Base-by-base conservation (phyloP, 441 rosid genomes). In the Caryocar brasiliense region DNA sequence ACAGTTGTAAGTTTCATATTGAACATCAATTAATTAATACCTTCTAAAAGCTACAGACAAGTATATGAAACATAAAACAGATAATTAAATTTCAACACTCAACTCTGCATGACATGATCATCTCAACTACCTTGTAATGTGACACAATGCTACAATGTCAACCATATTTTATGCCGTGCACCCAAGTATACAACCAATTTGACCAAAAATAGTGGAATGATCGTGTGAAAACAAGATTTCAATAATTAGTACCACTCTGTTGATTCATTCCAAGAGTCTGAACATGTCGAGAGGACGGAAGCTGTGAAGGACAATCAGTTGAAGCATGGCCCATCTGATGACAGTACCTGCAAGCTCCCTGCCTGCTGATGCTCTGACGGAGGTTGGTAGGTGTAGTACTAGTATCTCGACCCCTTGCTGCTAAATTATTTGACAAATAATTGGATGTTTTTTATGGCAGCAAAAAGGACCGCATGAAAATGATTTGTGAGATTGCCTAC, bases 261-360 rank as follows among this genome's bases (percentile, higher is more conserved):
- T 59, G 66, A 65, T 62, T 69, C 44, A 39, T 58, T 56, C 70
- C 73, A 39, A 24, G 67, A 50, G 79, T 24, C 42, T 59, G 73
- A 74, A 67, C 62, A 64, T 44, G 74, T 54, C 60, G 77, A 34
- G 72, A 35, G 59, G 75, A 73, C 40, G 87, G 56, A 38, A 8
- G 25, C 43, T 65, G 82, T 20, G 83, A 77, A 41, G 91, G 98
- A 54, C 96, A 92, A 59, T 73, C 70, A 37, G 58, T 61, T 40
- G 91, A 80, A 58, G 79, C 56, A 77, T 92, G 98, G 40, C 98
- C 91, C 41, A 64, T 54, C 59, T 80, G 96, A 62, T 76, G 82
- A 70, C 98, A 92, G 65, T 80, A 76, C 33, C 58, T 45, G 71
- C 98, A 90, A 48, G 63, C 50, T 51, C 44, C 67, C 55, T 65